Conservation (phyloP, 163 green algal genomes). For the Picocystis sp. region DNA sequence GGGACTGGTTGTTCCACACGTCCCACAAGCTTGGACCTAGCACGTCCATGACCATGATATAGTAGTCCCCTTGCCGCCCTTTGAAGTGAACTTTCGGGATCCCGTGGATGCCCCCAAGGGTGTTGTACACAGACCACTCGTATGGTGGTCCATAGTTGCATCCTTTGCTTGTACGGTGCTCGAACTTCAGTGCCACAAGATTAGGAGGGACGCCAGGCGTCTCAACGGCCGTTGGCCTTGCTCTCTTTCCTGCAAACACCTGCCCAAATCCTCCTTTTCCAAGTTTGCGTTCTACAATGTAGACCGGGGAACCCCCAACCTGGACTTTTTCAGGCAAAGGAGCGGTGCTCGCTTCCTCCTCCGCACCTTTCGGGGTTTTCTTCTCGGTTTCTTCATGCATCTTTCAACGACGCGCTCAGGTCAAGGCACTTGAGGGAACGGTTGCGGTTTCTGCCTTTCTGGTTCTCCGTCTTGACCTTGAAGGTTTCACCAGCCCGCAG, state of each 20-base stretch:
- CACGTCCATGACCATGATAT: slow-evolving; percentile 99
- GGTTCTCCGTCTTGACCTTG: too few species aligned
- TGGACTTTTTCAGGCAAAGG: slow-evolving; percentile 29
- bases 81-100: slow-evolving; percentile 97
- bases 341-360: slow-evolving; percentile 37
- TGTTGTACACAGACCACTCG: slow-evolving; percentile 72
- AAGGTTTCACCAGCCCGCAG: too few species aligned
- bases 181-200: slow-evolving; percentile 94
- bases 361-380: slow-evolving; percentile 3
- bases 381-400: too few species aligned
- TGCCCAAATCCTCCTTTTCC: slow-evolving; percentile 96
- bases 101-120: slow-evolving; percentile 20
- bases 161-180: slow-evolving; percentile 89
- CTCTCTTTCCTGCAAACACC: slow-evolving; percentile 66
- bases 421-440: too few species aligned
- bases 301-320: slow-evolving; percentile 82
- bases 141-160: slow-evolving; percentile 86
- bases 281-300: slow-evolving; percentile 87
- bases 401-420: too few species aligned
- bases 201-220: slow-evolving; percentile 4
- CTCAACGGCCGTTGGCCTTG: slow-evolving; percentile 5
- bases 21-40: slow-evolving; percentile 95
- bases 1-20: slow-evolving; percentile 77
- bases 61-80: slow-evolving; percentile 93
- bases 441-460: too few species aligned